Evolutionary conservation across 345 rosid genomes (phyloP).

Genomic region (Linum tenue): DNA sequence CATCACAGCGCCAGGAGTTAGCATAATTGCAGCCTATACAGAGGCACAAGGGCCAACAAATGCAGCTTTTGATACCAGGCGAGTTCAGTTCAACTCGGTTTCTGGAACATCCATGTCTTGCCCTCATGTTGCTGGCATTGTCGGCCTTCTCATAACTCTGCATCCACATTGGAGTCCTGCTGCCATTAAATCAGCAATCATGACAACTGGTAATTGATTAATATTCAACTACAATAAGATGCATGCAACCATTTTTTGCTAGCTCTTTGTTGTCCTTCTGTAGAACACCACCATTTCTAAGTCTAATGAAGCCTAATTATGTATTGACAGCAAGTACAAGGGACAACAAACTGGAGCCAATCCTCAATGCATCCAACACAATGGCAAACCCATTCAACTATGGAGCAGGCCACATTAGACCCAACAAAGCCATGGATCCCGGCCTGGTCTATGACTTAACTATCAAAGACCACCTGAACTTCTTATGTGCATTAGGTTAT

Average conservation of each 20-base stretch:
- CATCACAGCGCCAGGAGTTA: slow-evolving; percentile 49
- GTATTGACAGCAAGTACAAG: slow-evolving; percentile 23
- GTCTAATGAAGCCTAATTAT: neutral
- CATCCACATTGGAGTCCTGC: slow-evolving; percentile 46
- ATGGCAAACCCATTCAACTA: slow-evolving; percentile 35
- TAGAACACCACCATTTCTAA: neutral
- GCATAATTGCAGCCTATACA: slow-evolving; percentile 33
- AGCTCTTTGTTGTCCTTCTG: neutral
- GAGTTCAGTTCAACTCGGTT: slow-evolving; percentile 12
- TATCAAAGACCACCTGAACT: slow-evolving; percentile 14
- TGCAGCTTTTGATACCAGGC: slow-evolving; percentile 19
- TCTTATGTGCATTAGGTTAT: slow-evolving; percentile 20
- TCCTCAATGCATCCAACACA: slow-evolving; percentile 14
- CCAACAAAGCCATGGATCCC: slow-evolving; percentile 24
- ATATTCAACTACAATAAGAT: neutral
- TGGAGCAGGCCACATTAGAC: slow-evolving; percentile 15
- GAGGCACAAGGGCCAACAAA: slow-evolving; percentile 18
- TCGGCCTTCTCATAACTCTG: slow-evolving; percentile 37
- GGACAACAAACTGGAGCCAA: slow-evolving; percentile 15
- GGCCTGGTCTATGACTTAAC: slow-evolving; percentile 26
- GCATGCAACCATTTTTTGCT: neutral
- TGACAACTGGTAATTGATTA: slow-evolving; percentile 34
- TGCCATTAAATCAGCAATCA: slow-evolving; percentile 38
- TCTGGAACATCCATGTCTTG: slow-evolving; percentile 57
- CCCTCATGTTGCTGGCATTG: slow-evolving; percentile 45